Percentiles rank a stretch among this genome's conserved stretches.
phyloP scores from a whole-genome alignment of 2,329 filamentous ascomycete genomes.

The Thielaviopsis ethacetica region DNA sequence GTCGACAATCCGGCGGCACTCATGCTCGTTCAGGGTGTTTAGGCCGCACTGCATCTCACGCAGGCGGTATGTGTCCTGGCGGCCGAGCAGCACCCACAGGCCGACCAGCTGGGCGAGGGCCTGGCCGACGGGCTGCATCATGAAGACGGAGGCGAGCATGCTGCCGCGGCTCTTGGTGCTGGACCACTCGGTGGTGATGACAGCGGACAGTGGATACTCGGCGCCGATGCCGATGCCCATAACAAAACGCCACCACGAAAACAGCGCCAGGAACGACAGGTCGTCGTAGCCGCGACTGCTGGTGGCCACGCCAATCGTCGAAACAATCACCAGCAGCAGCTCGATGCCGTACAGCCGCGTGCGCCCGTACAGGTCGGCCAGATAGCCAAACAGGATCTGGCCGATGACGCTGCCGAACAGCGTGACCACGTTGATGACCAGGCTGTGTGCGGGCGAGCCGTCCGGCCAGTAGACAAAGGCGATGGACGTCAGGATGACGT shows the following conservation, averaged over 20 bases:
- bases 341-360: slow-evolving; percentile 40
- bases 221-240: slow-evolving; percentile 46
- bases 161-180: slow-evolving; percentile 46
- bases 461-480: slow-evolving; percentile 36
- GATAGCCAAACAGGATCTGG: slow-evolving; percentile 35
- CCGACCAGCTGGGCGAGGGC: slow-evolving; percentile 47
- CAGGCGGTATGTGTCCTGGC: slow-evolving; percentile 25
- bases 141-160: slow-evolving; percentile 52
- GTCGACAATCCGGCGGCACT: slow-evolving; percentile 34
- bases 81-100: slow-evolving; percentile 33
- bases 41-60: slow-evolving; percentile 31
- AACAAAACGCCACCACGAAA: slow-evolving; percentile 37
- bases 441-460: slow-evolving; percentile 26
- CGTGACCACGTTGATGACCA: slow-evolving; percentile 36
- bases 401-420: slow-evolving; percentile 35
- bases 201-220: slow-evolving; percentile 50
- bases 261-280: slow-evolving; percentile 33
- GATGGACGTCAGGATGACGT: slow-evolving; percentile 36
- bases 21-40: slow-evolving; percentile 26
- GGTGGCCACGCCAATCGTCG: slow-evolving; percentile 39
- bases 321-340: slow-evolving; percentile 37
- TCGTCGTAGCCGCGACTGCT: slow-evolving; percentile 32
- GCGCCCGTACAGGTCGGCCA: slow-evolving; percentile 38
- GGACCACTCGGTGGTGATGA: slow-evolving; percentile 51
- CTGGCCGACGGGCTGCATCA: slow-evolving; percentile 54